A percentile compares a stretch with the other conserved stretches of the same genome.
Evolutionary conservation across 2,329 filamentous ascomycete species (phyloP).

Genomic region (Daldinia eschscholtzii): DNA sequence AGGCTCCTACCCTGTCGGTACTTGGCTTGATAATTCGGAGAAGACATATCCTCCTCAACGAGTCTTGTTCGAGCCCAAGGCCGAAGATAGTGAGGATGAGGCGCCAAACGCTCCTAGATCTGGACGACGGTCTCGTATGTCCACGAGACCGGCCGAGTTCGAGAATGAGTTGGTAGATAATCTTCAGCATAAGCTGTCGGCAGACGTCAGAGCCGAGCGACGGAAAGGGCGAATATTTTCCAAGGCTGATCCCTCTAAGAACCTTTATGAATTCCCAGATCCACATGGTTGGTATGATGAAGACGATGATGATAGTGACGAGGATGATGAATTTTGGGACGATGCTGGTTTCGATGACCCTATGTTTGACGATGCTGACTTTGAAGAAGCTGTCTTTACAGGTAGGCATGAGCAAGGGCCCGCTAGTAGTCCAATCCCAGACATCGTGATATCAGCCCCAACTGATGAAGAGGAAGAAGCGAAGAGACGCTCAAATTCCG

Average conservation of each 20-base stretch:
- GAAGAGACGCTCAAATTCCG: neutral
- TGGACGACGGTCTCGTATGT: neutral
- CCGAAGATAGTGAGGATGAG: conserved; percentile 2
- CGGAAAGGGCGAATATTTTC: conserved; percentile 33
- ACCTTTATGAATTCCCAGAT: conserved; percentile 34
- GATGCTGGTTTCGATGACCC: conserved; percentile 24
- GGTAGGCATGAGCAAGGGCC: neutral
- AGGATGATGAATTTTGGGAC: conserved; percentile 23
- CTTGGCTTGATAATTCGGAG: conserved; percentile 8
- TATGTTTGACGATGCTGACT: conserved; percentile 24
- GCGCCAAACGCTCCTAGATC: neutral
- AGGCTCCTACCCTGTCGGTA: conserved; percentile 41
- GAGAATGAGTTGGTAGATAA: neutral
- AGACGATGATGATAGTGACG: conserved; percentile 9
- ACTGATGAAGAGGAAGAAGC: neutral
- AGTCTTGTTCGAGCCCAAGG: neutral
- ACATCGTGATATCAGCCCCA: conserved; percentile 30
- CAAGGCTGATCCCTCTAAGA: neutral
- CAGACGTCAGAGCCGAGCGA: conserved; percentile 19
- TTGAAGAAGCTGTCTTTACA: conserved; percentile 14
- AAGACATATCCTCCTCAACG: neutral
- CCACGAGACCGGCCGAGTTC: neutral
- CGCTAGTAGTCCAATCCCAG: conserved; percentile 15
- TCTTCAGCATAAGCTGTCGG: neutral
- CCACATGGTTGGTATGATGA: conserved; percentile 24